Evolutionary conservation across 2,329 filamentous ascomycete genomes (phyloP).

Genomic region (Aspergillus niger): DNA sequence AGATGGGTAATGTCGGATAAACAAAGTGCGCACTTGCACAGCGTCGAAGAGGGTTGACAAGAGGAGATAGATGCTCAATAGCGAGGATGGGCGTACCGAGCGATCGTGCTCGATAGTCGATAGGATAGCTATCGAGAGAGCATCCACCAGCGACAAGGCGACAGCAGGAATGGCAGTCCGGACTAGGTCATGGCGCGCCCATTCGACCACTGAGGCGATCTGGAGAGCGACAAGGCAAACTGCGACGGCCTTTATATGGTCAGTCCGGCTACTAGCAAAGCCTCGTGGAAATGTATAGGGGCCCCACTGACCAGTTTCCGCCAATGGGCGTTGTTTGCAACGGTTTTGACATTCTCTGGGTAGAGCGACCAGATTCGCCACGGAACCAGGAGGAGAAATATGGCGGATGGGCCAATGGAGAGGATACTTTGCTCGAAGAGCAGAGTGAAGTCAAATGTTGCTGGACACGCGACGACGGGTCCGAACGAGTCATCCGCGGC

Average conservation of each 20-base stretch:
- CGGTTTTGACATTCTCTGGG: not conserved
- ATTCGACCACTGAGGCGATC: not conserved
- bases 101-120: constrained; percentile 23
- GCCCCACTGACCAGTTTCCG: not conserved
- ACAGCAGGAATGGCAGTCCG: not conserved
- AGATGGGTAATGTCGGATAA: constrained; percentile 28
- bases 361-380: constrained; percentile 2
- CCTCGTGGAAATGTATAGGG: not conserved
- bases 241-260: not conserved
- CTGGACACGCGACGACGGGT: not conserved
- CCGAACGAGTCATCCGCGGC: constrained; percentile 2
- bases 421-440: constrained; percentile 13
- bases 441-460: constrained; percentile 11
- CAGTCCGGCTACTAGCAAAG: not conserved
- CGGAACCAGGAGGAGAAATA: constrained; percentile 3
- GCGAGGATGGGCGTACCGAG: constrained; percentile 27
- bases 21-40: constrained; percentile 43
- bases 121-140: not conserved
- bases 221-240: not conserved
- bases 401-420: constrained; percentile 3
- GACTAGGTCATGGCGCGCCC: not conserved
- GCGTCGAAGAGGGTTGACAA: constrained; percentile 46
- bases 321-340: constrained; percentile 1
- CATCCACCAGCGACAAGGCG: not conserved
- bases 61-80: constrained; percentile 43